phyloP scores from a whole-genome alignment of 1,139 yeast genomes.

The Yamadazyma buinensis region DNA sequence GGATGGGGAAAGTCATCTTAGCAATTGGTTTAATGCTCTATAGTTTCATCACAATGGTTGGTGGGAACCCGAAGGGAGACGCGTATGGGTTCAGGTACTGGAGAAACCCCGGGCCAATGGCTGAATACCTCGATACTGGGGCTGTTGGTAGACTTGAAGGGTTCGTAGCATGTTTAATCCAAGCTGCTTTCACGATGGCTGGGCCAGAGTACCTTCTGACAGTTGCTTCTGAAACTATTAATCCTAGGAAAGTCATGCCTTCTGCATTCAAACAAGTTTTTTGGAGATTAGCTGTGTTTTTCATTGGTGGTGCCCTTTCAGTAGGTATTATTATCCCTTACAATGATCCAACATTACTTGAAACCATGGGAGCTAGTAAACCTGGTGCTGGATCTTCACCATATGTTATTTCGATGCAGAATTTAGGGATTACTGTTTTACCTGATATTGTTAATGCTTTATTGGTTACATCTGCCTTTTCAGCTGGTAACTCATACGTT shows the following conservation, averaged over 20 bases:
- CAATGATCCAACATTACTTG: constrained; percentile 50
- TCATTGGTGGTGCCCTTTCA: constrained; percentile 44
- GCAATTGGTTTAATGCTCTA: constrained; percentile 51
- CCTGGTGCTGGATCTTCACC: constrained; percentile 74
- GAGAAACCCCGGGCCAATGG: constrained; percentile 60
- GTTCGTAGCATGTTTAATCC: constrained; percentile 61
- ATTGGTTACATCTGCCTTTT: constrained; percentile 41
- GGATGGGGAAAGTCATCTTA: constrained; percentile 55
- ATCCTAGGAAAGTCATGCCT: constrained; percentile 73
- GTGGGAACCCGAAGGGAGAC: constrained; percentile 59
- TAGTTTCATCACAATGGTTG: constrained; percentile 47
- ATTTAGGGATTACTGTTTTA: constrained; percentile 38
- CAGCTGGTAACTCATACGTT: constrained; percentile 48
- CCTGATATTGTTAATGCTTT: constrained; percentile 45
- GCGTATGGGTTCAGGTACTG: constrained; percentile 66
- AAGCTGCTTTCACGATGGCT: constrained; percentile 70
- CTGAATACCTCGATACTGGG: constrained; percentile 32
- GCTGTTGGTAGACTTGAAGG: constrained; percentile 50
- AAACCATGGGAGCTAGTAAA: constrained; percentile 27
- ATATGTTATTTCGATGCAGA: constrained; percentile 50
- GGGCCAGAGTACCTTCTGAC: constrained; percentile 69
- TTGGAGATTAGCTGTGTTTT: constrained; percentile 66
- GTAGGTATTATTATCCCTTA: constrained; percentile 73
- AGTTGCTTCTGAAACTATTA: constrained; percentile 72
- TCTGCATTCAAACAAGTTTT: constrained; percentile 73